Percentiles rank a stretch among this genome's conserved stretches.
These are phyloP conservation scores for Clarireedia monteithiana DNA, from an alignment of 2,329 filamentous ascomycete species.

Conservation along the genomic window DNA sequence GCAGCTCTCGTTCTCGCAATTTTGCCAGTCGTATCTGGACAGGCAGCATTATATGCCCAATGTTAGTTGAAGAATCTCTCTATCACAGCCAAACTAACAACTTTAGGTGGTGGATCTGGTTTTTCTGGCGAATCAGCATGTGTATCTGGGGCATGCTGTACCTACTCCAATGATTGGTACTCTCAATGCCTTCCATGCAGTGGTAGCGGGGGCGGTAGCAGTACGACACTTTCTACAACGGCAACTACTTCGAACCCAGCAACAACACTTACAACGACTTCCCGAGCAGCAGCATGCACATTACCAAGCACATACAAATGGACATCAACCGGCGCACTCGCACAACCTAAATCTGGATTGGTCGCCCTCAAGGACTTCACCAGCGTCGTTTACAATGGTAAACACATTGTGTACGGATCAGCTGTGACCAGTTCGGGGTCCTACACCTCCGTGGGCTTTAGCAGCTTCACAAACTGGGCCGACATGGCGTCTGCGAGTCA, in stretches of 20 bases:
- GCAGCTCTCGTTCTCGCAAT: too few species aligned
- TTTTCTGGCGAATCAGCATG: slow-evolving; percentile 14
- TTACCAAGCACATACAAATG: slow-evolving; percentile 49
- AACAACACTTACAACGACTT: background rate
- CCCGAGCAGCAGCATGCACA: slow-evolving; percentile 31
- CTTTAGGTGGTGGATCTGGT: too few species aligned
- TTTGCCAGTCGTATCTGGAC: background rate
- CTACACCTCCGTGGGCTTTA: too few species aligned
- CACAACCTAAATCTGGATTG: slow-evolving; percentile 36
- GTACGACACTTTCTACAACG: background rate
- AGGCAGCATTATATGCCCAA: slow-evolving; percentile 4
- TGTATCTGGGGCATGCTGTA: slow-evolving; percentile 21
- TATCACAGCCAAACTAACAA: too few species aligned
- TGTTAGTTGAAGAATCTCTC: slow-evolving; percentile 2
- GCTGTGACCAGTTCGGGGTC: too few species aligned
- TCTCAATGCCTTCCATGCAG: slow-evolving; percentile 13
- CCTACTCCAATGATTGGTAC: slow-evolving; percentile 7
- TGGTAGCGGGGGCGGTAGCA: slow-evolving; percentile 1
- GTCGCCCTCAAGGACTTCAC: too few species aligned
- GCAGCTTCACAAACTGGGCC: too few species aligned
- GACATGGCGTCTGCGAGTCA: slow-evolving; percentile 43
- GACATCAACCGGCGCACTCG: slow-evolving; percentile 44
- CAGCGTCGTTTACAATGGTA: too few species aligned
- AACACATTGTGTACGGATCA: too few species aligned
- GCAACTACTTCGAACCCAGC: too few species aligned